These are phyloP conservation scores for Urostyla sp. DNA, from an alignment of 73 alveolate species.

Conservation along the genomic window DNA sequence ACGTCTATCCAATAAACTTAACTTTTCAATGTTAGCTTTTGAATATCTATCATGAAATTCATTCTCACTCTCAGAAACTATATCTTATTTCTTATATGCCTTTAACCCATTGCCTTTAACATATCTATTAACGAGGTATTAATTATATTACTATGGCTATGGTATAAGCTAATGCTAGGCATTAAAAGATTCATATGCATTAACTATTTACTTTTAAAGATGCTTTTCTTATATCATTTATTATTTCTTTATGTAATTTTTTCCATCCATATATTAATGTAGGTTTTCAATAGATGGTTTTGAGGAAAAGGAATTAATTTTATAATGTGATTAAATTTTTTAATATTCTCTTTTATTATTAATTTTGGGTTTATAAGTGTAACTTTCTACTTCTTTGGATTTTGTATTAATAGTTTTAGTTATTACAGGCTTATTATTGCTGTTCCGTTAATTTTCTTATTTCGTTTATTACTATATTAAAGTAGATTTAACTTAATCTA, in stretches of 20 bases:
- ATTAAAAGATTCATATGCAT: slow-evolving; percentile 19
- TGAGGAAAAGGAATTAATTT: too few relatives aligned
- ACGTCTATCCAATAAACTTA: slow-evolving; percentile 9
- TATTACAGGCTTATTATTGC: too few relatives aligned
- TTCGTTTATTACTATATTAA: too few relatives aligned
- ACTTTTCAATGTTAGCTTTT: slow-evolving; percentile 30
- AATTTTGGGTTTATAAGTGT: neutral
- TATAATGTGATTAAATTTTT: slow-evolving; percentile 12
- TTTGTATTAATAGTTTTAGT: too few relatives aligned
- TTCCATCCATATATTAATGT: neutral
- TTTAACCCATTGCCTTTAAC: slow-evolving; percentile 7
- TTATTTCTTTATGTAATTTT: slow-evolving; percentile 4
- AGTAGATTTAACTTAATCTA: too few relatives aligned
- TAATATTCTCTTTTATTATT: neutral
- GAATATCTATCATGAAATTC: slow-evolving; percentile 42
- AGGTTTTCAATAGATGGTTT: neutral
- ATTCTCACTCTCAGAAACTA: slow-evolving; percentile 22
- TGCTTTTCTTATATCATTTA: neutral
- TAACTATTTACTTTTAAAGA: neutral
- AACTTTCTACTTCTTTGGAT: neutral
- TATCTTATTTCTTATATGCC: neutral
- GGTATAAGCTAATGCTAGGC: neutral
- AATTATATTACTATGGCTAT: slow-evolving; percentile 15
- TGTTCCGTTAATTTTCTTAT: too few relatives aligned
- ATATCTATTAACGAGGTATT: slow-evolving; percentile 22